phyloP scores from a whole-genome alignment of 2,329 filamentous ascomycete genomes.

The Exophiala calicioides region DNA sequence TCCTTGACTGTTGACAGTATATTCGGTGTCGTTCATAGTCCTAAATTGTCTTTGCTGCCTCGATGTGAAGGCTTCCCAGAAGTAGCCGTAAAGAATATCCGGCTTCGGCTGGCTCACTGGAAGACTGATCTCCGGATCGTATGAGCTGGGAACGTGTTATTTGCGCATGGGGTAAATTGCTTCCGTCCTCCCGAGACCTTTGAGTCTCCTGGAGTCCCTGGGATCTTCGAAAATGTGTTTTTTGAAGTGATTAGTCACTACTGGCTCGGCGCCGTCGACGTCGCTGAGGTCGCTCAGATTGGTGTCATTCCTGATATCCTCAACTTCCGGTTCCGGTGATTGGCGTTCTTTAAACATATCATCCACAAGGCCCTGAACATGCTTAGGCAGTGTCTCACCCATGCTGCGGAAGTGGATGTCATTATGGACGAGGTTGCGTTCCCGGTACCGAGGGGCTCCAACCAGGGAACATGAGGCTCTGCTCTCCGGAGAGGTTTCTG shows the following conservation, averaged over 20 bases:
- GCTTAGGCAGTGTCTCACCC: neutral
- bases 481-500: neutral
- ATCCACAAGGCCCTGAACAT: neutral
- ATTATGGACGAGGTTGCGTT: neutral
- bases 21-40: neutral
- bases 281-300: too few species aligned
- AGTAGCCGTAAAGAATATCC: slow-evolving; percentile 6
- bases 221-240: too few species aligned
- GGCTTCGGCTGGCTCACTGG: slow-evolving; percentile 1
- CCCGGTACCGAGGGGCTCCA: neutral
- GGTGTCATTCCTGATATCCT: too few species aligned
- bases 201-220: too few species aligned
- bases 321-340: too few species aligned
- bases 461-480: neutral
- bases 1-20: neutral
- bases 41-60: slow-evolving; percentile 2
- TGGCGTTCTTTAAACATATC: neutral
- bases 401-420: neutral
- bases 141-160: neutral
- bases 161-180: neutral
- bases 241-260: too few species aligned
- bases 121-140: neutral
- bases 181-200: neutral
- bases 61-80: neutral
- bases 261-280: too few species aligned